Evolutionary conservation across 2,329 filamentous ascomycete genomes (phyloP).

Genomic region (Daldinia sp.): DNA sequence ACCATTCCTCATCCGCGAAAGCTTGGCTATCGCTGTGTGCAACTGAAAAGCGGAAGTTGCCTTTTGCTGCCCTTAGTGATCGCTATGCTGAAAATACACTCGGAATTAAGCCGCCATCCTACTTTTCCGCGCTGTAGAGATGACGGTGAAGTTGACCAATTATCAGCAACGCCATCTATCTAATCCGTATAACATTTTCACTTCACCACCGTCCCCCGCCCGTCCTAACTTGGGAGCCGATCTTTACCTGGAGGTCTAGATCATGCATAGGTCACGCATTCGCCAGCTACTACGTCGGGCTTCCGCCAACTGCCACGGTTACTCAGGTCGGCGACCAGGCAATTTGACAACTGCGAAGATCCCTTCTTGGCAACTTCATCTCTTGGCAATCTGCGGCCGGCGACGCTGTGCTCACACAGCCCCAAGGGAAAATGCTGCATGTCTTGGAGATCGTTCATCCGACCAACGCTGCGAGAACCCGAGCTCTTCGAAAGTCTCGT

Average conservation of each 20-base stretch:
- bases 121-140: conserved; percentile 18
- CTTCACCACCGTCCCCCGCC: conserved; percentile 17
- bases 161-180: conserved; percentile 29
- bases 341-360: conserved; percentile 46
- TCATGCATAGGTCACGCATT: conserved; percentile 43
- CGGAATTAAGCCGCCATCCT: conserved; percentile 34
- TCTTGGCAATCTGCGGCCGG: conserved; percentile 39
- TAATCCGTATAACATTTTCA: conserved; percentile 4
- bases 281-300: conserved; percentile 42
- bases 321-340: conserved; percentile 47
- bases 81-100: conserved; percentile 22
- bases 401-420: conserved; percentile 39
- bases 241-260: conserved; percentile 41
- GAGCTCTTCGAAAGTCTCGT: conserved; percentile 34
- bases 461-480: conserved; percentile 36
- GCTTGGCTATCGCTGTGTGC: conserved; percentile 33
- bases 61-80: conserved; percentile 27
- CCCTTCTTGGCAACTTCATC: conserved; percentile 43
- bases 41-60: conserved; percentile 37
- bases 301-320: conserved; percentile 42
- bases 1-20: conserved; percentile 33
- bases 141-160: conserved; percentile 34
- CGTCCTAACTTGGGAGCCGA: conserved; percentile 36
- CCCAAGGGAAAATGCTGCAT: conserved; percentile 41
- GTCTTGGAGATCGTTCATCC: conserved; percentile 45